Evolutionary conservation across 257 asterid genomes (phyloP).

Genomic region (Fraxinus americana): DNA sequence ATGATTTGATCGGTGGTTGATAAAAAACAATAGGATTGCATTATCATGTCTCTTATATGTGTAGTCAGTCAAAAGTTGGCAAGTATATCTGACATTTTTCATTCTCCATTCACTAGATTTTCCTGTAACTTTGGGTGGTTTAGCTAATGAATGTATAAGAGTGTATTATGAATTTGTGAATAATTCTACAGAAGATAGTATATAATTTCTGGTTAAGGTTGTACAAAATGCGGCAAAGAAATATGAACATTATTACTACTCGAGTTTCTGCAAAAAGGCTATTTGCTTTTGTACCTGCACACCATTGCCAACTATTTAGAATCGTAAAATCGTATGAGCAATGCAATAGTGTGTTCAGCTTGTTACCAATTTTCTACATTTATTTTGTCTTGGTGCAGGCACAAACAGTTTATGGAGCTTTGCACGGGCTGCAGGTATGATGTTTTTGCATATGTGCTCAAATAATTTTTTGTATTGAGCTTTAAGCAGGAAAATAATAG

Average conservation of each 20-base stretch:
- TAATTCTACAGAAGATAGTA: neutral
- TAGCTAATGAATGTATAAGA: neutral
- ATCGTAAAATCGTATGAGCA: neutral
- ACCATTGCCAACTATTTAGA: neutral
- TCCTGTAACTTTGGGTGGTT: neutral
- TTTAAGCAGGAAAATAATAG: constrained; percentile 5
- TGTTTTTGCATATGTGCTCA: constrained; percentile 15
- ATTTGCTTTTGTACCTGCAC: neutral
- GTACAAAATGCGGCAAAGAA: neutral
- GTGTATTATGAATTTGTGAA: neutral
- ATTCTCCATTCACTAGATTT: neutral
- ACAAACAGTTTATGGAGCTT: constrained; percentile 83
- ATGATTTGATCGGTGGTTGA: neutral
- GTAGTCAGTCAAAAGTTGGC: neutral
- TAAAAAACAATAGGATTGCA: neutral
- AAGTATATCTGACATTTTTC: neutral
- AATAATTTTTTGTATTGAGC: neutral
- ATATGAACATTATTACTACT: neutral
- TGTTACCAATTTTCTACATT: neutral
- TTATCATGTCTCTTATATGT: neutral
- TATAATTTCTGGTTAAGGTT: neutral
- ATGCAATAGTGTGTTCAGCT: neutral
- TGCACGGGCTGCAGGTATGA: constrained; percentile 86
- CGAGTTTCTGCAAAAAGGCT: neutral
- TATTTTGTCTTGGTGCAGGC: constrained; percentile 62